Conservation (phyloP, 2,329 filamentous ascomycete species). For the Fusarium xyrophilum region DNA sequence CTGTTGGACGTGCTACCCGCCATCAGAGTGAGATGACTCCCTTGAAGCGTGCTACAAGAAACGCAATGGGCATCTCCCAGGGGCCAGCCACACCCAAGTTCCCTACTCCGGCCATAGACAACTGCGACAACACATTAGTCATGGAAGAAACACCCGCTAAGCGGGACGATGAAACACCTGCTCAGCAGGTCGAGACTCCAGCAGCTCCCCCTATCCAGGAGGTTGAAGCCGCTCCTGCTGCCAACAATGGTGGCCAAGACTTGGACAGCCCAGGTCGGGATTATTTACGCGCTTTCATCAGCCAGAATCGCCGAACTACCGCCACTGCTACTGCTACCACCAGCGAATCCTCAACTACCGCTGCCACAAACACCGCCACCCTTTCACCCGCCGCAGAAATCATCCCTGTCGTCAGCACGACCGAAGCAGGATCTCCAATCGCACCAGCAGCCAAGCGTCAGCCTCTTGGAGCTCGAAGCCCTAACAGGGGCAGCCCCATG, state of each 20-base stretch:
- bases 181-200: background rate
- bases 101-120: background rate
- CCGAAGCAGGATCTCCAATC: conserved; percentile 46
- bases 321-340: conserved; percentile 22
- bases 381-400: conserved; percentile 39
- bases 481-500: conserved; percentile 46
- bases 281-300: conserved; percentile 48
- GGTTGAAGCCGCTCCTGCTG: conserved; percentile 3
- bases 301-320: conserved; percentile 43
- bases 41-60: background rate
- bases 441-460: conserved; percentile 38
- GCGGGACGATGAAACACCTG: background rate
- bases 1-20: background rate
- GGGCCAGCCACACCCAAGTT: background rate
- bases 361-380: conserved; percentile 22
- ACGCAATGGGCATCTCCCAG: background rate
- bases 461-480: conserved; percentile 47
- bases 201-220: conserved; percentile 8
- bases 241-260: conserved; percentile 18
- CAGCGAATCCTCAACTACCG: conserved; percentile 43
- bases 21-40: conserved; percentile 9
- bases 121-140: background rate
- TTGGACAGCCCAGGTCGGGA: conserved; percentile 47
- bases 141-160: background rate
- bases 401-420: conserved; percentile 16